Percentiles rank a stretch among this genome's conserved stretches.
Conservation (phyloP, 2,329 filamentous ascomycete genomes). For the Thielaviopsis punctulata region DNA sequence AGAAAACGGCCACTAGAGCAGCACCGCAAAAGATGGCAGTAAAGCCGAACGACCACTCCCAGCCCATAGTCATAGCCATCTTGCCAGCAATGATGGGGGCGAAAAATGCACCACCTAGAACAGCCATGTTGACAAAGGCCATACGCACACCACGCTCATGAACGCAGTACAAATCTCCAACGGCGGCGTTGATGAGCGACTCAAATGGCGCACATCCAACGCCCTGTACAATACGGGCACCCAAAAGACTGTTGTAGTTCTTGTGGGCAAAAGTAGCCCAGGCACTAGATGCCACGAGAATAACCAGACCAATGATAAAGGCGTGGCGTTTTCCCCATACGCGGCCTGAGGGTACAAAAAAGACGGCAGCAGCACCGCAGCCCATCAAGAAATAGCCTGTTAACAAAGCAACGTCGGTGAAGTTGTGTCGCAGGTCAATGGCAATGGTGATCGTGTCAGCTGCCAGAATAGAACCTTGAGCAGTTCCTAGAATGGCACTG, state of each 20-base stretch:
- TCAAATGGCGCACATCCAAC: slow-evolving; percentile 80
- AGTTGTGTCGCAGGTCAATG: slow-evolving; percentile 43
- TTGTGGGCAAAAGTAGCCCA: slow-evolving; percentile 59
- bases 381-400: slow-evolving; percentile 81
- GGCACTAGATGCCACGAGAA: slow-evolving; percentile 55
- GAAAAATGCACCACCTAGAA: slow-evolving; percentile 40
- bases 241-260: slow-evolving; percentile 56
- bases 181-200: slow-evolving; percentile 70
- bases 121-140: slow-evolving; percentile 51
- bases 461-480: slow-evolving; percentile 71
- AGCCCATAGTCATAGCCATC: slow-evolving; percentile 60
- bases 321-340: slow-evolving; percentile 88
- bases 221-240: slow-evolving; percentile 70
- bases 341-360: slow-evolving; percentile 74
- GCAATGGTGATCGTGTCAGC: slow-evolving; percentile 71
- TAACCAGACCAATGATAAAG: slow-evolving; percentile 59
- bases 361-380: slow-evolving; percentile 61
- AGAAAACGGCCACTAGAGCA: slow-evolving; percentile 52
- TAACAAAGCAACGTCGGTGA: slow-evolving; percentile 63
- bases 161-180: slow-evolving; percentile 82
- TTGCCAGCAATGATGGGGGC: slow-evolving; percentile 85
- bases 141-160: slow-evolving; percentile 72
- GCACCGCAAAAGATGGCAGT: slow-evolving; percentile 66
- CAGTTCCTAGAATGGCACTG: slow-evolving; percentile 66
- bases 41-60: slow-evolving; percentile 78